Evolutionary conservation across 345 rosid genomes (phyloP).

Genomic region (Passiflora organensis): DNA sequence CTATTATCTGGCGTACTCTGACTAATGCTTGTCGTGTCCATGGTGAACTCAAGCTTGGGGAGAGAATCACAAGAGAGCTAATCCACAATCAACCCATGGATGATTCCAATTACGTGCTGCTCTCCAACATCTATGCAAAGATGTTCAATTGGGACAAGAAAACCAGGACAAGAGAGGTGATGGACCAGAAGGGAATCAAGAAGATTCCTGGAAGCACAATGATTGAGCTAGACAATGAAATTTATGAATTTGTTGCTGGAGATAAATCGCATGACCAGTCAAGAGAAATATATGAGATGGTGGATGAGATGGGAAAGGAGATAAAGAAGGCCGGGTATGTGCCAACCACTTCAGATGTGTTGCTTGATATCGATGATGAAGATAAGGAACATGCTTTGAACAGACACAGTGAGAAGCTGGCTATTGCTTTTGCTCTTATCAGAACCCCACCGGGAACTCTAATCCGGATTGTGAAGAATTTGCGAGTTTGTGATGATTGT

Average conservation of each 20-base stretch:
- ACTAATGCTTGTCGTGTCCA: constrained; percentile 25
- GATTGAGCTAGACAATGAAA: constrained; percentile 18
- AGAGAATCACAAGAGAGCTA: constrained; percentile 13
- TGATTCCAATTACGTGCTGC: constrained; percentile 24
- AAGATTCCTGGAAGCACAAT: constrained; percentile 31
- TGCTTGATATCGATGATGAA: constrained; percentile 34
- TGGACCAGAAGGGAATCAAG: constrained; percentile 20
- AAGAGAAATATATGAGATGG: constrained; percentile 20
- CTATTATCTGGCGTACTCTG: constrained; percentile 23
- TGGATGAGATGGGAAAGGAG: constrained; percentile 27
- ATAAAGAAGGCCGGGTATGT: constrained; percentile 29
- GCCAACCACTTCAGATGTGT: constrained; percentile 27
- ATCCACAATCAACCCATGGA: constrained; percentile 16
- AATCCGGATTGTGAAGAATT: constrained; percentile 32
- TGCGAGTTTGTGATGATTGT: constrained; percentile 32
- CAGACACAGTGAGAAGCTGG: constrained; percentile 32
- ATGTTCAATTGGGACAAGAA: constrained; percentile 30
- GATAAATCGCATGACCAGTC: constrained; percentile 27
- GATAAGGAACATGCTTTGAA: constrained; percentile 28
- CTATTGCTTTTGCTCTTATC: constrained; percentile 32
- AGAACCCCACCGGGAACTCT: constrained; percentile 25
- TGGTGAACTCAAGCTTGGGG: constrained; percentile 21
- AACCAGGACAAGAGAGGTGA: constrained; percentile 17
- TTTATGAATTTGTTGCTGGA: constrained; percentile 28
- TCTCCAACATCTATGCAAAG: constrained; percentile 26